Percentiles rank a stretch among this genome's conserved stretches.
These are phyloP conservation scores for Conticribra guillardii DNA, from an alignment of 108 stramenopile species.

Conservation along the genomic window DNA sequence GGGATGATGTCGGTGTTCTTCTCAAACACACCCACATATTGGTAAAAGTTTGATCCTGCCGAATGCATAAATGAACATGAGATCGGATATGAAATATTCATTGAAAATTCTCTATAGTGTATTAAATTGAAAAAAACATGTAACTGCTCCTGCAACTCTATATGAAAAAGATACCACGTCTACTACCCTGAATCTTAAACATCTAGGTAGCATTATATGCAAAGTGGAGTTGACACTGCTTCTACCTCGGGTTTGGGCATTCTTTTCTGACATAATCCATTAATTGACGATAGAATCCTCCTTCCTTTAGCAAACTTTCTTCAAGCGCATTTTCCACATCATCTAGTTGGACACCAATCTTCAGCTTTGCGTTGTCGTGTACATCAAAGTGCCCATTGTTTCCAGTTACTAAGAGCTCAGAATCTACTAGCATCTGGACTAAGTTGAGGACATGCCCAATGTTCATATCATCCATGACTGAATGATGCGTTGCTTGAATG, in stretches of 20 bases:
- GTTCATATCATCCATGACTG: slow-evolving; percentile 20
- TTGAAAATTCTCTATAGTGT: too few species aligned
- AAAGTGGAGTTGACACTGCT: too few species aligned
- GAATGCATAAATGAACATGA: background rate
- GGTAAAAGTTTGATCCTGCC: background rate
- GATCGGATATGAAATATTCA: too few species aligned
- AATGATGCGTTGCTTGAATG: slow-evolving; percentile 22
- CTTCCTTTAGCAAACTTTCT: slow-evolving; percentile 46
- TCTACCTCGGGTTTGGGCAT: slow-evolving; percentile 13
- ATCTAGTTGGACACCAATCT: slow-evolving; percentile 66
- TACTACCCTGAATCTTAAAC: too few species aligned
- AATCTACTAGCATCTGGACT: slow-evolving; percentile 54
- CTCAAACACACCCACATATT: background rate
- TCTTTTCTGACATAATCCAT: slow-evolving; percentile 44
- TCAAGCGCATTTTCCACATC: slow-evolving; percentile 71
- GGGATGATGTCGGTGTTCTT: background rate
- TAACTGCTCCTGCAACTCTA: too few species aligned
- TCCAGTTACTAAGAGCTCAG: slow-evolving; percentile 39
- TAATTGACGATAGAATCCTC: slow-evolving; percentile 43
- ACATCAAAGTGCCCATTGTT: slow-evolving; percentile 23
- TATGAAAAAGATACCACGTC: too few species aligned
- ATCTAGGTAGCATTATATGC: too few species aligned
- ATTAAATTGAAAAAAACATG: too few species aligned
- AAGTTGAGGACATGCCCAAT: slow-evolving; percentile 42
- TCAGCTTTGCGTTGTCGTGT: slow-evolving; percentile 28